Base-by-base conservation (phyloP, 2,329 filamentous ascomycete species). In the Pestalotiopsis sp. region DNA sequence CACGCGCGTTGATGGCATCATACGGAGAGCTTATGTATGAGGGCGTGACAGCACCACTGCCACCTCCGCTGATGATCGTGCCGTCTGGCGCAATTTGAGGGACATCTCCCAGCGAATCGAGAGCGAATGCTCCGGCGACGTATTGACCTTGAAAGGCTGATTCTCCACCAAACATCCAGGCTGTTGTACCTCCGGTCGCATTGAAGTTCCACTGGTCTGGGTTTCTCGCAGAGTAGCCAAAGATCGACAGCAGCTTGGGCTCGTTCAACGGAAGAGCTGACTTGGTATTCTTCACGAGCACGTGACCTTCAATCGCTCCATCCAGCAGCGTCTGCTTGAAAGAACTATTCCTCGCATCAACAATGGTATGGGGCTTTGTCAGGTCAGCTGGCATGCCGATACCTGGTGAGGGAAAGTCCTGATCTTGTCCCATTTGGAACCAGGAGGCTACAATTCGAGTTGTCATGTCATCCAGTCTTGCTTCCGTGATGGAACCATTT, bases 221-320 rank as follows among this genome's bases (percentile, higher is more conserved):
- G 9, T 78, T 80, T 61, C 79, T 81, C 55, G 83, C 85, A 11
- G 89, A 89, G 74, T 91, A 91, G 30, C 89, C 86, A 72, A 87
- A 89, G n/a, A 91, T 71, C 1, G 88, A 87, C 57, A 92, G 70
- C 69, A 86, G 72, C 68, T 81, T 78, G 2, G 84, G 84, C 11
- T 81, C 76, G 9, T 81, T 81, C 0, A 91, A 76, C 0, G 89
- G 89, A 0, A 91, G 81, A 0, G 86, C 79, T 14, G 80, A 81
- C 56, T 86, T 85, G 52, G 74, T 78, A 74, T 91, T 91, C 75
- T 91, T 91, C 38, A 91, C 82, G 0, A 91, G 81, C 1, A 91
- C 89, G 66, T 90, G 88, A 3, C 89, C 88, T 71, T 90, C 88
- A 4, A 89, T 79, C 0, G 88, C 88, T 3, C 87, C 86, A n/a